Percentiles rank a stretch among this genome's conserved stretches.
These are phyloP conservation scores for Agrostemma githago DNA, from an alignment of 148 eudicot species.

Conservation along the genomic window DNA sequence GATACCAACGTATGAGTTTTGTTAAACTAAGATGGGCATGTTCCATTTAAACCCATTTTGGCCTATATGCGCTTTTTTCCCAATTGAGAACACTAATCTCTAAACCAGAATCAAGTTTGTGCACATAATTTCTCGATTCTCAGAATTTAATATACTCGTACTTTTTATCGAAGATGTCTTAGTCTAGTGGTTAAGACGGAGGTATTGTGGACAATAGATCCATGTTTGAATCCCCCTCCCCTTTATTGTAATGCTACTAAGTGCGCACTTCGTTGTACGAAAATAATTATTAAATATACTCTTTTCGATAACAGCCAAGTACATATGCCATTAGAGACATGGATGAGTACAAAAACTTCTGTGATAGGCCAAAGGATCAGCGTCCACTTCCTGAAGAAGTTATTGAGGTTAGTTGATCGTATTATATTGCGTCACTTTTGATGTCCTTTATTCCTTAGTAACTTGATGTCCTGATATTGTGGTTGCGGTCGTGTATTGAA, in stretches of 20 bases:
- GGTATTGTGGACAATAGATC: no score
- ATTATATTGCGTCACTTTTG: neutral
- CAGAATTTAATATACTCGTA: no score
- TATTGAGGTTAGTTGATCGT: slow-evolving; percentile 60
- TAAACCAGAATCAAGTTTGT: neutral
- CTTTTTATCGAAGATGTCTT: no score
- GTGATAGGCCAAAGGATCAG: slow-evolving; percentile 93
- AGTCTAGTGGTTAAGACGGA: no score
- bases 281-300: neutral
- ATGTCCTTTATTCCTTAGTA: neutral
- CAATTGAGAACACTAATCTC: neutral
- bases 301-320: slow-evolving; percentile 49
- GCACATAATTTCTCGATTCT: neutral
- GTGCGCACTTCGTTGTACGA: no score
- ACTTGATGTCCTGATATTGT: neutral
- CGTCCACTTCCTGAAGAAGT: slow-evolving; percentile 98
- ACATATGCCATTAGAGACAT: slow-evolving; percentile 93
- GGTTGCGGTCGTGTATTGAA: neutral
- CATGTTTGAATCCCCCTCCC: no score
- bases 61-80: neutral
- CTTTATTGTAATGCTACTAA: no score
- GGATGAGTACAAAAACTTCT: slow-evolving; percentile 93
- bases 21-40: neutral
- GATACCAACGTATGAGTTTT: neutral
- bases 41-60: neutral